Base-by-base conservation (phyloP, 495 filamentous ascomycete genomes). In the Hyphodiscus hymeniophilus region DNA sequence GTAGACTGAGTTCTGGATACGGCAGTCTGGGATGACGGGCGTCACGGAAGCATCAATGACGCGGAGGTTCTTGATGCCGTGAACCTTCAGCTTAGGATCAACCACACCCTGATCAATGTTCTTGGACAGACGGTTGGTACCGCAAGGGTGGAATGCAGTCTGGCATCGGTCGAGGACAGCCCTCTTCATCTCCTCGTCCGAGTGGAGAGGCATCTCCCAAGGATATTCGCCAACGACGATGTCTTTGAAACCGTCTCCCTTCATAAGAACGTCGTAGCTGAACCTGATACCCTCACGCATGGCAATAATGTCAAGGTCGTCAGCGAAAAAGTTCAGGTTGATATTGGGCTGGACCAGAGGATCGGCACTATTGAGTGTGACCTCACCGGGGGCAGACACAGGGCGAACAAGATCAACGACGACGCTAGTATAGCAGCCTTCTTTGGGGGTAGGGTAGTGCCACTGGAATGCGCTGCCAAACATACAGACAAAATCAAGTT, bases 401-500 rank as follows among this genome's bases (percentile, higher is more conserved):
- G 79, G 75, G 0, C 77, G 72, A n/a, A 82, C 61, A 33, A 82
- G 64, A 51, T 82, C 75, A 6, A 81, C 76, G 45, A 84, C 74
- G 15, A 80, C 71, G 2, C 74, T 81, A 40, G 80, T 56, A 41
- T 62, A 66, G 49, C 65, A 68, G 2, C 77, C 77, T 20, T 60
- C 38, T 1, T 61, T 50, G 2, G 78, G 77, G 0, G 65, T 55
- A 0, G 74, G 75, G 57, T 72, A 73, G 59, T 83, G 78, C 76
- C 75, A 81, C 56, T 80, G 79, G 72, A 81, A 82, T 4, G 77
- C 76, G 48, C 67, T 69, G 42, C 67, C 64, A 61, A 80, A 82
- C 65, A 79, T 71, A 42, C 70, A 66, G 38, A 81, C 71, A 48
- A 82, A 82, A 57, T 80, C 77, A 47, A 83, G 67, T 64, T 83